Conservation (phyloP, 2,329 filamentous ascomycete genomes). For the Nectriaceae sp. region DNA sequence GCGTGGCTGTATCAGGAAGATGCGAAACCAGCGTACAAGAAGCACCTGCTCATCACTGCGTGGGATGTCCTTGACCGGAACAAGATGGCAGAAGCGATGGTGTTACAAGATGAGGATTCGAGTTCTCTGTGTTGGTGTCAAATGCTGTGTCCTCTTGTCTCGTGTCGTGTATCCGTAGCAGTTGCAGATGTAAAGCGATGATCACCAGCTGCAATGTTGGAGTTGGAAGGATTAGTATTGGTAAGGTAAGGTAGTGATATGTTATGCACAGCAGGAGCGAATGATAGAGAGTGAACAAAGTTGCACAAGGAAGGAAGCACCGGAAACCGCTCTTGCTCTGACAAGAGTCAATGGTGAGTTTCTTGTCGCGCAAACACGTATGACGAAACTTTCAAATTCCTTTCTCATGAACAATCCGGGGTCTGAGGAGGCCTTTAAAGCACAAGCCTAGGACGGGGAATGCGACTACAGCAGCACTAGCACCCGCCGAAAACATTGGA, state of each 20-base stretch:
- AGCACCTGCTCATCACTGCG: constrained; percentile 8
- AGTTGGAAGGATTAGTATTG: constrained; percentile 15
- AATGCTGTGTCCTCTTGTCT: constrained; percentile 5
- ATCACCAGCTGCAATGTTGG: constrained; percentile 13
- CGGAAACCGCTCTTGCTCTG: neutral
- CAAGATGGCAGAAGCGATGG: constrained; percentile 5
- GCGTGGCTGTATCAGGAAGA: constrained; percentile 25
- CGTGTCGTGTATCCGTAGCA: neutral
- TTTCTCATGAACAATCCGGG: constrained; percentile 15
- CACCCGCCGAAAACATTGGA: constrained; percentile 20
- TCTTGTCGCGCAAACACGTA: neutral
- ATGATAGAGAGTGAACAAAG: constrained; percentile 15
- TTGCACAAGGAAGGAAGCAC: neutral
- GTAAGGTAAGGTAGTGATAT: constrained; percentile 15
- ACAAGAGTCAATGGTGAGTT: neutral
- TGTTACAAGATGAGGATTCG: constrained; percentile 5
- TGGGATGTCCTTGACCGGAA: constrained; percentile 4
- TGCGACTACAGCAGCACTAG: constrained; percentile 18
- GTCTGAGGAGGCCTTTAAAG: constrained; percentile 29
- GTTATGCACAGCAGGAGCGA: neutral
- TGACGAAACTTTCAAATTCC: neutral
- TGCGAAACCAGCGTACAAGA: constrained; percentile 2
- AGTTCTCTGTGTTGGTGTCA: neutral
- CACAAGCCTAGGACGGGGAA: constrained; percentile 18
- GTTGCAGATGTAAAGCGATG: neutral